Percentiles rank a stretch among this genome's conserved stretches.
Evolutionary conservation across 371 early-diverging fungal genomes (phyloP).

Genomic region (Mortierella sp.): DNA sequence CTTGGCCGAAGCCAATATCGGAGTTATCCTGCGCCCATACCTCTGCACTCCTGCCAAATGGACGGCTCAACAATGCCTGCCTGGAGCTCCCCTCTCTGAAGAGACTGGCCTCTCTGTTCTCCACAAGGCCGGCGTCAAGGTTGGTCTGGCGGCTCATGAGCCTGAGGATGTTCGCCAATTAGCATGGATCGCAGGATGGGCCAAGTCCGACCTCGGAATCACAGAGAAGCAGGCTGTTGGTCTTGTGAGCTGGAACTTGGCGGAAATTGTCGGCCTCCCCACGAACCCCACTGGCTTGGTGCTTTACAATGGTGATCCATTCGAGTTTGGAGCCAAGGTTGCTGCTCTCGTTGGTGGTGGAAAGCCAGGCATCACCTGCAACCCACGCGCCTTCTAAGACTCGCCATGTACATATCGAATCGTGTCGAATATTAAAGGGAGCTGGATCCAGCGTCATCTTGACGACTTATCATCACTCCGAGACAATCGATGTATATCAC

Average conservation of each 20-base stretch:
- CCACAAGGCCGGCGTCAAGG: slow-evolving; percentile 69
- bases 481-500: too few species aligned
- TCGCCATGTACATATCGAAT: too few species aligned
- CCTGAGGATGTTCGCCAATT: slow-evolving; percentile 72
- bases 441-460: too few species aligned
- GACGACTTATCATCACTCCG: too few species aligned
- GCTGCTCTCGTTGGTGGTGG: slow-evolving; percentile 63
- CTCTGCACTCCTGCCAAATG: slow-evolving; percentile 75
- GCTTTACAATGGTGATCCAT: slow-evolving; percentile 65
- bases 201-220: slow-evolving; percentile 59
- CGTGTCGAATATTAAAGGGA: too few species aligned
- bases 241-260: slow-evolving; percentile 76
- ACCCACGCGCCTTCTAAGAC: slow-evolving; percentile 50
- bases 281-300: slow-evolving; percentile 54
- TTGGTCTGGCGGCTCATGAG: slow-evolving; percentile 68
- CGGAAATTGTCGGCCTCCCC: slow-evolving; percentile 66
- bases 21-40: slow-evolving; percentile 73
- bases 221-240: slow-evolving; percentile 72
- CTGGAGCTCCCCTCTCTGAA: slow-evolving; percentile 67
- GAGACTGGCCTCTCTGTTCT: slow-evolving; percentile 72
- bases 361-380: slow-evolving; percentile 52
- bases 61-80: slow-evolving; percentile 75
- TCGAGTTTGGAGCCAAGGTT: slow-evolving; percentile 63
- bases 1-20: slow-evolving; percentile 64
- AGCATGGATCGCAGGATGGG: slow-evolving; percentile 86